Base-by-base conservation (phyloP, 2,329 filamentous ascomycete species). In the Gnomoniopsis smithogilvyi region DNA sequence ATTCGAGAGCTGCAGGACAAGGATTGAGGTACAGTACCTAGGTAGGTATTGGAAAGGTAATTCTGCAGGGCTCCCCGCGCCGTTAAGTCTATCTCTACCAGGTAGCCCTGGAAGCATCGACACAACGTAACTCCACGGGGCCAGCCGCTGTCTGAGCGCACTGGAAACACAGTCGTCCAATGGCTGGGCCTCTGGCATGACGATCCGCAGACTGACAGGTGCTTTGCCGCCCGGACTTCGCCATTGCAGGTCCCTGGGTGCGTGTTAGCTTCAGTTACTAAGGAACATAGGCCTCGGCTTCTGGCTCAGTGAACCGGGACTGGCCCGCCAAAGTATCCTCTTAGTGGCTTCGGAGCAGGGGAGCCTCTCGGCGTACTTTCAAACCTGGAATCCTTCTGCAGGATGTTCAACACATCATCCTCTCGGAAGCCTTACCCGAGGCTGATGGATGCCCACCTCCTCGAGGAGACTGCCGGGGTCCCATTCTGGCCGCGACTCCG, bases 211-310 rank as follows among this genome's bases (percentile, higher is more conserved):
- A 46, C 38, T 51, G 50, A 58, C 38, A 34, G 55, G 43, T 58
- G 51, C 50, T 41, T n/a, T 26, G 26, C 24, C 38, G 54, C n/a
- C 46, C 59, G 59, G 59, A 61, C 54, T 15, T 58, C 59, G 59
- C 59, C 59, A 58, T 52, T 14, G 49, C 17, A 46, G 50, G 43
- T 49, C 26, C 19, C 14, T 30, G 41, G 48, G 11, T n/a, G 46
- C 3, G 36, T 12, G 33, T 49, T 21, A 24, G 34, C n/a, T 33
- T 30, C 30, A 53, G 45, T 55, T 26, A 56, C 17, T n/a, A 21
- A 49, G 19, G 30, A 19, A 51, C 30, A 15, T 30, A 17, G 11
- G 12, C 36, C 8, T 30, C 26, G 4, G 26, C 8, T 30, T 30
- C 26, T 4, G 26, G 11, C 36, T 17, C 12, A 3, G 36, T 17